Conservation (phyloP, 2,329 filamentous ascomycete species). For the Colletotrichum tabaci region DNA sequence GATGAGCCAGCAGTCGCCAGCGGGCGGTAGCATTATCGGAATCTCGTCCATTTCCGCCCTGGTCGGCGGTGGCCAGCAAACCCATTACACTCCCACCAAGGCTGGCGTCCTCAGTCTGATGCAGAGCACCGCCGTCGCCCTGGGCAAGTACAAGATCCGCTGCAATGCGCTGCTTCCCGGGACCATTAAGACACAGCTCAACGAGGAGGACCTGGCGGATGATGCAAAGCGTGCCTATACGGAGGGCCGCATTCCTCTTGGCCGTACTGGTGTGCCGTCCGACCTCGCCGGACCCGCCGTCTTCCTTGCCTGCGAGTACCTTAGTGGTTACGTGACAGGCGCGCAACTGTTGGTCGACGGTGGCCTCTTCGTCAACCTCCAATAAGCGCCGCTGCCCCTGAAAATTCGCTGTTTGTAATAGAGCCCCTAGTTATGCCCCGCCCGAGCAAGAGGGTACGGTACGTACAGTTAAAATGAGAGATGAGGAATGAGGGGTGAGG, state of each 20-base stretch:
- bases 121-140: slow-evolving; percentile 85
- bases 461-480: neutral
- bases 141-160: slow-evolving; percentile 82
- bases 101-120: slow-evolving; percentile 85
- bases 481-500: slow-evolving; percentile 14
- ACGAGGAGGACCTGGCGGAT: slow-evolving; percentile 85
- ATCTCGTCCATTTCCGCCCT: slow-evolving; percentile 81
- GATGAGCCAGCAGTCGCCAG: slow-evolving; percentile 77
- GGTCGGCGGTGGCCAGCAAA: slow-evolving; percentile 83
- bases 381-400: slow-evolving; percentile 61
- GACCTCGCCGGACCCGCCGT: slow-evolving; percentile 89
- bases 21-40: slow-evolving; percentile 85
- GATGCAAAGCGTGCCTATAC: slow-evolving; percentile 81
- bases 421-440: slow-evolving; percentile 3
- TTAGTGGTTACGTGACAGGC: slow-evolving; percentile 87
- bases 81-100: slow-evolving; percentile 92
- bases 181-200: slow-evolving; percentile 87
- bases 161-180: slow-evolving; percentile 90
- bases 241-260: slow-evolving; percentile 85
- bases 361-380: slow-evolving; percentile 90
- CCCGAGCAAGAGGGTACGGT: neutral
- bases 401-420: neutral
- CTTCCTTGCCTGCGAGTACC: slow-evolving; percentile 83
- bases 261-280: slow-evolving; percentile 77
- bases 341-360: slow-evolving; percentile 90